A percentile compares a stretch with the other conserved stretches of the same genome.
These are phyloP conservation scores for Funneliformis caledonium DNA, from an alignment of 371 early-diverging fungal genomes.

Conservation along the genomic window DNA sequence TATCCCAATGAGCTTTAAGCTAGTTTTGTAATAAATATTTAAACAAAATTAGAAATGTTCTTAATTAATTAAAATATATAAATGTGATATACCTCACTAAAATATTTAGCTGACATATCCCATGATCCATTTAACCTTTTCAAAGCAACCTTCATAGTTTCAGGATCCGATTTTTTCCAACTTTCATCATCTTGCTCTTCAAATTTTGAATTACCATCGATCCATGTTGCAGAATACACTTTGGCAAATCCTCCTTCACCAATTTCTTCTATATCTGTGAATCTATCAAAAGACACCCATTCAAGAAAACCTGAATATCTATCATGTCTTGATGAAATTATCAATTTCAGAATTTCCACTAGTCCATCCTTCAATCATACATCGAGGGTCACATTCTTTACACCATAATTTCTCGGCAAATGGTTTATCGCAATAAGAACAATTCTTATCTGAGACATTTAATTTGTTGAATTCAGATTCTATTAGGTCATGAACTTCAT, in stretches of 20 bases:
- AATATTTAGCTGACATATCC: background rate
- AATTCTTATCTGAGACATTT: background rate
- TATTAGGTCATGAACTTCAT: too few species aligned
- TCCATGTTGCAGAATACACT: constrained; percentile 17
- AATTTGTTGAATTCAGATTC: background rate
- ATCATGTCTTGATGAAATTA: background rate
- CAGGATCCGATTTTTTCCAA: background rate
- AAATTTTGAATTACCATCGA: background rate
- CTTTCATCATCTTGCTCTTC: too few species aligned
- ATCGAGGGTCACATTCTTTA: background rate
- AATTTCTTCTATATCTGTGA: background rate
- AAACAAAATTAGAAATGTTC: background rate
- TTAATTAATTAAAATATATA: background rate
- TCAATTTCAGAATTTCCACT: background rate
- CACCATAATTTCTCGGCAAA: background rate
- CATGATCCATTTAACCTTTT: background rate
- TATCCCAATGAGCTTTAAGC: background rate
- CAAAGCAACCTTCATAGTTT: background rate
- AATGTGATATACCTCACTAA: background rate
- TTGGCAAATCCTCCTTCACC: constrained; percentile 10
- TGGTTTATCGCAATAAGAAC: constrained; percentile 4
- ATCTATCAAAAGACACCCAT: constrained; percentile 16
- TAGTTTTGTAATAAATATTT: background rate
- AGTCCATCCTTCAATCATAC: constrained; percentile 1
- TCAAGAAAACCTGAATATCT: background rate